These are phyloP conservation scores for Phytophthora cajani DNA, from an alignment of 352 stramenopile species.

Conservation along the genomic window DNA sequence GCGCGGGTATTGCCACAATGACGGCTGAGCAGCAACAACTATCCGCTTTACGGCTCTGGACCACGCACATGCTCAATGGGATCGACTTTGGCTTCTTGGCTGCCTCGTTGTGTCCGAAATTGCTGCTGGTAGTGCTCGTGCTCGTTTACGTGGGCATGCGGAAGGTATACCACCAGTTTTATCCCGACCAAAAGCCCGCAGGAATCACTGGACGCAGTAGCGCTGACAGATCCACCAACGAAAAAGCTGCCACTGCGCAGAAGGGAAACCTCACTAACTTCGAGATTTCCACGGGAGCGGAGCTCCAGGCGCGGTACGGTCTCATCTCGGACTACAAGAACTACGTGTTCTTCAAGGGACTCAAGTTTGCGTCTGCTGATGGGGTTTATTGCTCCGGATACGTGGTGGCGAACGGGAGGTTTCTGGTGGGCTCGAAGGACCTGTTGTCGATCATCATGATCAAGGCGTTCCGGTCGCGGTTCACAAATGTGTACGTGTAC, in stretches of 20 bases:
- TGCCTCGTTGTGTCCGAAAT: constrained; percentile 19
- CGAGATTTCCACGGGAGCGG: constrained; percentile 31
- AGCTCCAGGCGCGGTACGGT: constrained; percentile 35
- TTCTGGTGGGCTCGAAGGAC: constrained; percentile 44
- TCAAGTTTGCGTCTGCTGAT: constrained; percentile 47
- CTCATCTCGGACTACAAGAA: constrained; percentile 44
- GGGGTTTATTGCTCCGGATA: constrained; percentile 52
- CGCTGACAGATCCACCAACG: constrained; percentile 24
- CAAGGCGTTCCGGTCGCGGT: constrained; percentile 40
- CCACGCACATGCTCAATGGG: constrained; percentile 27
- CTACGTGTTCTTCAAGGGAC: constrained; percentile 43
- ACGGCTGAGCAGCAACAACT: constrained; percentile 21
- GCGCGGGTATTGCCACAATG: constrained; percentile 23
- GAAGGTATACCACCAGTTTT: constrained; percentile 25
- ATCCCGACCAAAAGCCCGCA: constrained; percentile 17
- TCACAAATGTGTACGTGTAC: constrained; percentile 49
- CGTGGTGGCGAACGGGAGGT: constrained; percentile 45
- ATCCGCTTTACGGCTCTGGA: constrained; percentile 30
- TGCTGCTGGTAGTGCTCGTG: constrained; percentile 19
- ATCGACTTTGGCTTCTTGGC: constrained; percentile 32
- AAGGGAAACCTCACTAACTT: constrained; percentile 41
- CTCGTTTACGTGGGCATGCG: constrained; percentile 23
- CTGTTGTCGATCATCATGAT: constrained; percentile 47
- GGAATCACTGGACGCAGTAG: constrained; percentile 16
- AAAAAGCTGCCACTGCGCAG: constrained; percentile 24